These are phyloP conservation scores for Quercus lobata DNA, from an alignment of 331 rosid genomes.

Conservation along the genomic window DNA sequence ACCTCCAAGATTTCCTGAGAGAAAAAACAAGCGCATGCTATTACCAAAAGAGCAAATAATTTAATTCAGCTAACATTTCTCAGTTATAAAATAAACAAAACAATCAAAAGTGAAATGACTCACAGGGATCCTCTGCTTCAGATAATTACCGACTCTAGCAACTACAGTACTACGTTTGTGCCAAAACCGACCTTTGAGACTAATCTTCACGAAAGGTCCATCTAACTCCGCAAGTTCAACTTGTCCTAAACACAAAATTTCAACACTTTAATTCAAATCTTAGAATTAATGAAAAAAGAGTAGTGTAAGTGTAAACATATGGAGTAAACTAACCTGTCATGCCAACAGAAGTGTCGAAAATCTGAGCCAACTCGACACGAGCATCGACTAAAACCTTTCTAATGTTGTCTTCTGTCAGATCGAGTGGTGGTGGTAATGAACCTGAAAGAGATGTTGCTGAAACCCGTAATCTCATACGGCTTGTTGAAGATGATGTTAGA, in stretches of 20 bases:
- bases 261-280: no score
- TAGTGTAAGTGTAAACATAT: not conserved
- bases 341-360: conserved; percentile 83
- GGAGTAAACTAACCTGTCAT: conserved; percentile 54
- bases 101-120: conserved; percentile 6
- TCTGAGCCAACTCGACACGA: conserved; percentile 59
- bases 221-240: conserved; percentile 76
- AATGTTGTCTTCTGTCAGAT: conserved; percentile 75
- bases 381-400: conserved; percentile 65
- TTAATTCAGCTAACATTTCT: not conserved
- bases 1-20: conserved; percentile 93
- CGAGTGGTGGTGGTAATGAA: conserved; percentile 54
- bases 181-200: conserved; percentile 93
- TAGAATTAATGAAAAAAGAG: no score
- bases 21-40: not conserved
- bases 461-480: conserved; percentile 23
- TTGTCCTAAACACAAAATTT: conserved; percentile 39
- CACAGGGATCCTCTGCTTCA: conserved; percentile 91
- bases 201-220: conserved; percentile 84
- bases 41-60: not conserved
- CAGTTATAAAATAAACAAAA: not conserved
- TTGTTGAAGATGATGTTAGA: not conserved
- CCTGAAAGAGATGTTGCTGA: conserved; percentile 28
- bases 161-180: conserved; percentile 69
- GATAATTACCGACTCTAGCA: conserved; percentile 73